A percentile compares a stretch with the other conserved stretches of the same genome.
These are phyloP conservation scores for Aspergillus unguis DNA, from an alignment of 2,329 filamentous ascomycete genomes.

Conservation along the genomic window DNA sequence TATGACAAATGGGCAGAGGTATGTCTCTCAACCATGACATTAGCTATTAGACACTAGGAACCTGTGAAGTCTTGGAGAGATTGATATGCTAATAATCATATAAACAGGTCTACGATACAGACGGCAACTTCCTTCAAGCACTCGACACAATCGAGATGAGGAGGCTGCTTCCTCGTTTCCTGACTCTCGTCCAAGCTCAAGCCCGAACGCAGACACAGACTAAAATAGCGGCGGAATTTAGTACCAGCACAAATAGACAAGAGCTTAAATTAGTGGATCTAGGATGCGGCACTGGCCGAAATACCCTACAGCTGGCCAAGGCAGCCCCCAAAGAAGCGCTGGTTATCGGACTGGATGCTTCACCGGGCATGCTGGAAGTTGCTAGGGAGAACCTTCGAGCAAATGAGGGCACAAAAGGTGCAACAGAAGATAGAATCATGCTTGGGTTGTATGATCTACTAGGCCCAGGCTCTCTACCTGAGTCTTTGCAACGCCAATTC, in stretches of 20 bases:
- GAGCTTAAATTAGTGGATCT: slow-evolving; percentile 54
- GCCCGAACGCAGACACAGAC: background rate
- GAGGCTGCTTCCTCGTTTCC: slow-evolving; percentile 49
- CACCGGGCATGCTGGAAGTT: slow-evolving; percentile 55
- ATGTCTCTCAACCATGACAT: slow-evolving; percentile 1
- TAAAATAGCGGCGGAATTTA: background rate
- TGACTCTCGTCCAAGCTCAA: slow-evolving; percentile 28
- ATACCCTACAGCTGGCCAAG: slow-evolving; percentile 52
- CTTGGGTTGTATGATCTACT: slow-evolving; percentile 1
- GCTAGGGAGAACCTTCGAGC: slow-evolving; percentile 43
- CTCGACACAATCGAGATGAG: slow-evolving; percentile 59
- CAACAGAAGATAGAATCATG: background rate
- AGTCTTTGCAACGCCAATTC: slow-evolving; percentile 21
- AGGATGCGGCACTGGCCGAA: slow-evolving; percentile 64
- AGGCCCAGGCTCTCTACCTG: slow-evolving; percentile 9
- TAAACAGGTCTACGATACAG: slow-evolving; percentile 57
- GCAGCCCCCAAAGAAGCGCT: slow-evolving; percentile 23
- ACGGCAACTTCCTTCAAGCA: slow-evolving; percentile 64
- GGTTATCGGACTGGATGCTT: slow-evolving; percentile 57
- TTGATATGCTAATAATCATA: too few relatives aligned
- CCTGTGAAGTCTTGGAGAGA: too few relatives aligned
- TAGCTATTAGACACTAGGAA: too few relatives aligned
- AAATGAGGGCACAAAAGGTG: background rate
- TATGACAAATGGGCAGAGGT: slow-evolving; percentile 41
- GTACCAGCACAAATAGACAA: background rate